Evolutionary conservation across 192 early-diverging fungal species (phyloP), one percentile per base, ranked within the genome.

Genomic region (Anaeromyces robustus): DNA sequence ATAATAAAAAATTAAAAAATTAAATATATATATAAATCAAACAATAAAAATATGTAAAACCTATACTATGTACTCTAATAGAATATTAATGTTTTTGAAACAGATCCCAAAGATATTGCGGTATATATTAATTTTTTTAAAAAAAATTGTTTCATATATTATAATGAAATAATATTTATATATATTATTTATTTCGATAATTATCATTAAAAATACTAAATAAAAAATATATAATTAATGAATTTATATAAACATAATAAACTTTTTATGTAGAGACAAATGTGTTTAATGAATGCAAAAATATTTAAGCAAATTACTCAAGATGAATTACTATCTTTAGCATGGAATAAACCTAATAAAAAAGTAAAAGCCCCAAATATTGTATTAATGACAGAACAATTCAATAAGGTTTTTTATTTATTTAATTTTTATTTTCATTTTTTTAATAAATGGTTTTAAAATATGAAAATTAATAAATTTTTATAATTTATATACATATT

Each of bases 311-410:
- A 52, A 52, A 52, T 52, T 14, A 52, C 43, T 52, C 18, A 52
- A 52, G 19, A 52, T 52, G 43, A 52, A 52, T 52, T 52, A 52
- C 43, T 52, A 52, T 52, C 43, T 18, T 22, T 52, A 22, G 43
- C 43, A 52, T 52, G 43, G 43, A 52, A 52, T 52, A 52, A 52
- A 52, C 43, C 43, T 4, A 52, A 52, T 52, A 52, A 52, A 52
- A 52, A 22, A 22, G 22, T 52, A 52, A 80, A 80, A 80, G 68
- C 79, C 1, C 79, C 79, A 22, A 80, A 80, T 9, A 80, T 80
- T 32, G 79, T 80, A 32, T 28, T 77, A 32, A 80, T 80, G 79
- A 80, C 79, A 17, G 79, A 77, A 17, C 79, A 80, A 37, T 80
- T 80, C 29, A 80, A 80, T 77, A 80, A 80, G 79, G 79, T 80